A percentile compares a stretch with the other conserved stretches of the same genome.
Evolutionary conservation across 83 land plant genomes (phyloP).

Genomic region (Isoetes engelmannii): DNA sequence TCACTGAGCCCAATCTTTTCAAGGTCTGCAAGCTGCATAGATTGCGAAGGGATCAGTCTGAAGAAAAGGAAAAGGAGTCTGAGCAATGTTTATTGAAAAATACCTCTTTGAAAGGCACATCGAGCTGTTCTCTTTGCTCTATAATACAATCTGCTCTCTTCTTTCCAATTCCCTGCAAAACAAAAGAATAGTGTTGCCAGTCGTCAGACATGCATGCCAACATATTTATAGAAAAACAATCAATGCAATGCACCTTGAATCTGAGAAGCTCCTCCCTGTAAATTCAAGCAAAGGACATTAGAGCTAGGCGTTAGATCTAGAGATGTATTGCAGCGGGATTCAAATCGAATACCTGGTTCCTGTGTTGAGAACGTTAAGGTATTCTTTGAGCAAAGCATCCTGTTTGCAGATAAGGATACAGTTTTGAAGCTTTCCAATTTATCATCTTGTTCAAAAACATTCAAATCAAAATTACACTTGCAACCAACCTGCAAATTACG

Average conservation of each 20-base stretch:
- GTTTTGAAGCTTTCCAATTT: background rate
- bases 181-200: background rate
- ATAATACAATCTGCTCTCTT: conserved; percentile 53
- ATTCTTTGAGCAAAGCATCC: conserved; percentile 48
- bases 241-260: conserved; percentile 34
- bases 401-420: conserved; percentile 15
- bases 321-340: background rate
- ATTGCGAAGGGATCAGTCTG: conserved; percentile 18
- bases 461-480: background rate
- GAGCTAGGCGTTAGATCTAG: background rate
- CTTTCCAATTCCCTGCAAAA: conserved; percentile 55
- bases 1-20: conserved; percentile 53
- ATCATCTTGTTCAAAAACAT: background rate
- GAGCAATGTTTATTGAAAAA: conserved; percentile 4
- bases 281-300: conserved; percentile 8
- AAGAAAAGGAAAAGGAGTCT: conserved; percentile 24
- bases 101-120: conserved; percentile 54
- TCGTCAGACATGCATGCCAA: background rate
- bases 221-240: background rate
- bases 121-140: conserved; percentile 35
- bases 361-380: conserved; percentile 51
- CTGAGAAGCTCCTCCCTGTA: conserved; percentile 56
- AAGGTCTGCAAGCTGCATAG: conserved; percentile 45
- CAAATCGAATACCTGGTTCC: conserved; percentile 54
- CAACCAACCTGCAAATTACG: conserved; percentile 50